Evolutionary conservation across 2,329 filamentous ascomycete genomes (phyloP).

Genomic region (Pseudogymnoascus sp.): DNA sequence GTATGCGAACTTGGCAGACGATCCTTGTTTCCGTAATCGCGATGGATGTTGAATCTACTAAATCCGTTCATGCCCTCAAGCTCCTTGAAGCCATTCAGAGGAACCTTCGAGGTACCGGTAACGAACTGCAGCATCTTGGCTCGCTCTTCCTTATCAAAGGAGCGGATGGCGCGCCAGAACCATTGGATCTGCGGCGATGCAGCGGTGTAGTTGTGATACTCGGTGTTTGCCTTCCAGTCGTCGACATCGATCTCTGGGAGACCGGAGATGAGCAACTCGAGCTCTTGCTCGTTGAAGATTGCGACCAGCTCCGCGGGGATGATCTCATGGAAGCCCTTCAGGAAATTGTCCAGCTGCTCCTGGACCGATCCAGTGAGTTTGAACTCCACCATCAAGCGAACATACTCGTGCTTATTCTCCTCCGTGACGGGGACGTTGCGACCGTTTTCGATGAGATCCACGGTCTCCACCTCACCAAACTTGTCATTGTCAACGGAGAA

Average conservation of each 20-base stretch:
- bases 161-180: conserved; percentile 98
- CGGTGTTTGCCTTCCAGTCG: conserved; percentile 98
- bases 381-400: conserved; percentile 89
- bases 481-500: conserved; percentile 92
- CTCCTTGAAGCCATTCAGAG: conserved; percentile 97
- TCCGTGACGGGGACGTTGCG: conserved; percentile 91
- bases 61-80: conserved; percentile 99
- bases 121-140: conserved; percentile 97
- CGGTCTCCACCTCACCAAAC: conserved; percentile 81
- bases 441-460: conserved; percentile 81
- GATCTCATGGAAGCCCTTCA: conserved; percentile 95
- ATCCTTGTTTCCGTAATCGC: conserved; percentile 94
- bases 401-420: conserved; percentile 98
- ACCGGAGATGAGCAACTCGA: conserved; percentile 93
- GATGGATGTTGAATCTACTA: conserved; percentile 97
- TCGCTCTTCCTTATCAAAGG: conserved; percentile 97
- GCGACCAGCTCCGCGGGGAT: conserved; percentile 89
- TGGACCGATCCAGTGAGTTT: conserved; percentile 86
- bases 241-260: conserved; percentile 96
- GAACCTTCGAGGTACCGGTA: conserved; percentile 96
- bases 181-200: conserved; percentile 96
- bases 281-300: conserved; percentile 97
- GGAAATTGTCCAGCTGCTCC: conserved; percentile 88
- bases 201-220: conserved; percentile 95
- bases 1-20: conserved; percentile 94